These are phyloP conservation scores for Trichoderma cornu-damae DNA, from an alignment of 2,329 filamentous ascomycete genomes.

Conservation along the genomic window DNA sequence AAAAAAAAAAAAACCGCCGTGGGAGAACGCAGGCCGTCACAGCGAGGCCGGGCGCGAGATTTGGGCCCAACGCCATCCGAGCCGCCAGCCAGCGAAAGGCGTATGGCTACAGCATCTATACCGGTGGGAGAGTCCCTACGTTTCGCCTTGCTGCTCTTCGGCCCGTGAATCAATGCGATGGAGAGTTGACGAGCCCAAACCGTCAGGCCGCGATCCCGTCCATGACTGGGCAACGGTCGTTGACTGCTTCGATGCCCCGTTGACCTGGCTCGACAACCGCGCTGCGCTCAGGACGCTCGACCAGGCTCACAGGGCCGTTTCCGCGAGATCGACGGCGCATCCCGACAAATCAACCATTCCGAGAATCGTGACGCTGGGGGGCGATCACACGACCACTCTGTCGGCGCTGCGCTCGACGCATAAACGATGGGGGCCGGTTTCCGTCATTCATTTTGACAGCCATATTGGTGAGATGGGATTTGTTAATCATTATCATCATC, in stretches of 20 bases:
- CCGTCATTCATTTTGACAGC: conserved; percentile 64
- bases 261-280: conserved; percentile 24
- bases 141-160: fast-evolving
- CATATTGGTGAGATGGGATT: conserved; percentile 38
- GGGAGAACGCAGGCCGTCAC: conserved; percentile 25
- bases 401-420: conserved; percentile 60
- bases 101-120: conserved; percentile 24
- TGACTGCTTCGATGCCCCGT: conserved; percentile 66
- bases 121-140: conserved; percentile 19
- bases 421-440: conserved; percentile 55
- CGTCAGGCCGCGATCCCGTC: conserved; percentile 21
- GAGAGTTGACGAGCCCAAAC: not conserved
- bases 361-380: conserved; percentile 57
- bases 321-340: conserved; percentile 17
- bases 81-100: conserved; percentile 63
- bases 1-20: too few species aligned
- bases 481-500: too few species aligned
- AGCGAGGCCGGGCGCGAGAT: conserved; percentile 46
- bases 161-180: too few species aligned
- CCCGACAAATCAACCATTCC: conserved; percentile 18
- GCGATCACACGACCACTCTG: conserved; percentile 65
- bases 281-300: conserved; percentile 24
- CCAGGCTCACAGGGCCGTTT: conserved; percentile 22
- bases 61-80: conserved; percentile 77
- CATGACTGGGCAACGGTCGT: conserved; percentile 63